Conservation (phyloP, 139 green algal species). For the Haematococcus sp. region DNA sequence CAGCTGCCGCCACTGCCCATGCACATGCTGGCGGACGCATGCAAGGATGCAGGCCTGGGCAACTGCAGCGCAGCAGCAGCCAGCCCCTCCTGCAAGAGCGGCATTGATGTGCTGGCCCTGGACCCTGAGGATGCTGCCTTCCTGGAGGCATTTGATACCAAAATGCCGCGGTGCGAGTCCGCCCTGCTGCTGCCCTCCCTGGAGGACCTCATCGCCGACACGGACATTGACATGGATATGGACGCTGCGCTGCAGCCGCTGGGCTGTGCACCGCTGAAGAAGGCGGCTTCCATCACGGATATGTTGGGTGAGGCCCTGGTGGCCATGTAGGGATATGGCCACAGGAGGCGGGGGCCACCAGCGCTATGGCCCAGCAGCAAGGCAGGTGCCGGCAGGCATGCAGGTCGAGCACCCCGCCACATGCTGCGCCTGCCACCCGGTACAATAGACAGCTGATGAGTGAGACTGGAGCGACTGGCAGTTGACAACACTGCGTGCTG, state of each 20-base stretch:
- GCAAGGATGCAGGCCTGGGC: not conserved
- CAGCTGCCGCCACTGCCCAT: slow-evolving; percentile 8
- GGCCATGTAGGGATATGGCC: too few relatives aligned
- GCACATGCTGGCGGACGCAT: slow-evolving; percentile 3
- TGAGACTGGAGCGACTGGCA: too few relatives aligned
- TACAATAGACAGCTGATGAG: too few relatives aligned
- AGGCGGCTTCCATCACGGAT: too few relatives aligned
- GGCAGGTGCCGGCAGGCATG: too few relatives aligned
- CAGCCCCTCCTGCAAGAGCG: not conserved
- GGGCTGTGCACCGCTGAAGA: too few relatives aligned
- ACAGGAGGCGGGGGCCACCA: too few relatives aligned
- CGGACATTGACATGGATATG: not conserved
- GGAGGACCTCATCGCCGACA: slow-evolving; percentile 5
- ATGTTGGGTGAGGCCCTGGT: too few relatives aligned
- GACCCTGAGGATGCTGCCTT: not conserved
- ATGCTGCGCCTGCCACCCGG: too few relatives aligned
- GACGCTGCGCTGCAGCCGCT: not conserved
- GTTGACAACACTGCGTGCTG: too few relatives aligned
- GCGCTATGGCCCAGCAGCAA: too few relatives aligned
- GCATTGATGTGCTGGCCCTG: not conserved
- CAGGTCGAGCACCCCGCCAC: too few relatives aligned
- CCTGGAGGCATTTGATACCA: not conserved
- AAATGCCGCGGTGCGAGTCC: not conserved
- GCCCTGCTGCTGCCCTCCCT: slow-evolving; percentile 1
- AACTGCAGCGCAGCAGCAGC: not conserved